Base-by-base conservation (phyloP, 176 grass and related monocot species). In the Coix lacrymajobi region DNA sequence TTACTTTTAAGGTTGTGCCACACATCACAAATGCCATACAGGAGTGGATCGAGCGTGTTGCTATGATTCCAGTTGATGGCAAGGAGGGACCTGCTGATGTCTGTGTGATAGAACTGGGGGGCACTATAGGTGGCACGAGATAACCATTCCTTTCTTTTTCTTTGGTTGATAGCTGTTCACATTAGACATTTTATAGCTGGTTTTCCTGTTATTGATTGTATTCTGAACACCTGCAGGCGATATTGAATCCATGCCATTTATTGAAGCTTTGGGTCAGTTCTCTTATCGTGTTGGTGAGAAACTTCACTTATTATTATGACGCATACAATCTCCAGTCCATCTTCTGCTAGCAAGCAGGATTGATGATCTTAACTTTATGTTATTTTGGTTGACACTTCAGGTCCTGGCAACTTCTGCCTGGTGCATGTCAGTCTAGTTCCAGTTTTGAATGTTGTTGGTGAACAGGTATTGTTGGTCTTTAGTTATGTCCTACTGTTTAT, bases 391-490 rank as follows among this genome's bases (percentile, higher is more conserved):
- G 70, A 48, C 68, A 72, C 44, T 72, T 88, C 85, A 95, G 93
- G 93, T 69, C 71, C 87, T 73, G 90, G 90, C 51, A 90, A 95
- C 85, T 95, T 95, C 51, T 95, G 89, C 81, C 63, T 95, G 61
- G 85, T 95, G 80, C 93, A 95, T 83, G 93, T 95, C 77, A 92
- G 93, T 86, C 87, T 95, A 81, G 90, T 95, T 87, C 93, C 93
- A 49, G 93, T 95, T 90, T 76, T 95, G 76, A 92, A 86, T 88
- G 93, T 86, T 66, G 93, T 95, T 81, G 93, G 93, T 75, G 93
- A 95, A 87, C 93, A 92, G 93, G 93, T 92, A 85, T 54, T 29
- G 10, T 78, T 83, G 31, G 37, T 67, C 30, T 34, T 82, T 78
- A 20, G 45, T 57, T 82, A 36, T 89, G 41, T 43, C 33, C 8